Base-by-base conservation (phyloP, 352 stramenopile genomes). In the Phytophthora aleatoria region DNA sequence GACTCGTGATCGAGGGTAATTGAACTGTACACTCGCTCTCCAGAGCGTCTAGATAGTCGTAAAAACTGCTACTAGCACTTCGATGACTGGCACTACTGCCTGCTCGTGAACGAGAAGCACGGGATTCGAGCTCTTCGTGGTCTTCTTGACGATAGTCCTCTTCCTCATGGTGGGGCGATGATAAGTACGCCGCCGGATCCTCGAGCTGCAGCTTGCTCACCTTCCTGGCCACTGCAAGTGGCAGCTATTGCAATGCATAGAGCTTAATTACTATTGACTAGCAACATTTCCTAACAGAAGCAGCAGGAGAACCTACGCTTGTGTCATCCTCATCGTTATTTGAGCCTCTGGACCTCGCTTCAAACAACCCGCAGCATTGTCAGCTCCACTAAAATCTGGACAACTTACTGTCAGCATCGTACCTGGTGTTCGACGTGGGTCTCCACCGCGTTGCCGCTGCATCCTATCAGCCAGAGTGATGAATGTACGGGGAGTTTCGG, bases 31-130 rank as follows among this genome's bases (percentile, higher is more conserved):
- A 87, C 57, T 91, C 73, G 13, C 75, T 87, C 62, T 94, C 85
- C 28, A 94, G 51, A 4, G 83, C 71, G 45, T 94, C 85, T 24
- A 94, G 57, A 64, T 91, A 94, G 57, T 91, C 85, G 53, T 94
- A 94, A 53, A 94, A 91, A 51, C 76, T 89, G 44, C 54, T 69
- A 12, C 27, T 72, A 58, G 61, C 13, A 39, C 67, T 51, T 13
- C 63, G 31, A 27, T 67, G 39, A 30, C 61, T 62, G 33, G 50
- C 15, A 45, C 2, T 64, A 28, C 57, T 68, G 8, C 42, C 60
- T 41, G 71, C 35, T 44, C 41, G 54, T 1, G 77, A 81, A n/a
- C 67, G 60, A 3, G 63, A 64, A 1, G 53, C 43, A 28, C 64
- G 60, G n/a, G 66, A 76, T 24, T 73, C 69, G 3, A 64, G 56